Evolutionary conservation across 257 asterid species (phyloP), one percentile per base, ranked within the genome.

Genomic region (Solanum pennellii): DNA sequence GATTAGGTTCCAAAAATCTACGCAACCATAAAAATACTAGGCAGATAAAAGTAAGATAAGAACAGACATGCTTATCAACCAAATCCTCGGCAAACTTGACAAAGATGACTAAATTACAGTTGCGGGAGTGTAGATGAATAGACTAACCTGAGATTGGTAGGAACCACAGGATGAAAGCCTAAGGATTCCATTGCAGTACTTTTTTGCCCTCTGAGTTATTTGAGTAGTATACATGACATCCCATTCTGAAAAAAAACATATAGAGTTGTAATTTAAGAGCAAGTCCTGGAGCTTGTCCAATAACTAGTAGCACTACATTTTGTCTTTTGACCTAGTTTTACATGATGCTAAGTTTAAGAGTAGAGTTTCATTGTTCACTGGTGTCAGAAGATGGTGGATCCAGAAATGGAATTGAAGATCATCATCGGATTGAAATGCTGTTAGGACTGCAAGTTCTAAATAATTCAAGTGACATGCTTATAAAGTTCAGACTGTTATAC

Each of bases 221-320:
- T 89, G 89, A 76, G 83, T 68, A 25, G 92, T 90, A 87, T 90
- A 90, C 89, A 86, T 88, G 44, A 82, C 92, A 72, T 88, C 89
- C 90, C 90, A 90, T 88, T 88, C 92, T 90, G 91, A 86, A 88
- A 20, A 42, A 9, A 4, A 21, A 23, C 59, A 66, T 79, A 76
- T 16, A 11, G 25, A 82, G 29, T 82, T 35, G 85, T 31, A 49
- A 20, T 82, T 37, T 20, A 37, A 74, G 52, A 75, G 25, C 82
- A 75, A 39, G 56, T 39, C 33, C 82, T 75, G 82, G 82, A 74
- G 82, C 31, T 74, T 74, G 16, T 35, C 49, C 82, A 37, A 74
- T 74, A 74, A 74, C 33, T 39, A 39, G 56, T 76, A 18, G 83
- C 59, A 76, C 37, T 44, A 37, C 33, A 12, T 42, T 33, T 5